Evolutionary conservation across 805 yeast genomes (phyloP).

Genomic region (Starmerella cellae): DNA sequence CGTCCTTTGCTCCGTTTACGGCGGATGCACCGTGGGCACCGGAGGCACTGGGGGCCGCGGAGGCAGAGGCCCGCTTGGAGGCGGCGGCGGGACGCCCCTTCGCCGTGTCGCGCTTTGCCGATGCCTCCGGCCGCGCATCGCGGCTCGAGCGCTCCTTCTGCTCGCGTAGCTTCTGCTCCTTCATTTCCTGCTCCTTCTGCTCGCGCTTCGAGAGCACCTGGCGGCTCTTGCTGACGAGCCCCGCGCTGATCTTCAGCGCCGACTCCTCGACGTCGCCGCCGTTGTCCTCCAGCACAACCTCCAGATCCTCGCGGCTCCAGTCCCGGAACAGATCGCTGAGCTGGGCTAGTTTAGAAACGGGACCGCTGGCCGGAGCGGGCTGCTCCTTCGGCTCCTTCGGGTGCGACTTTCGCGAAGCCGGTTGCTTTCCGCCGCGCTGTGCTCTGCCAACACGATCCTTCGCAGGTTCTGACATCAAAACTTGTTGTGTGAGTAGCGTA

Average conservation of each 20-base stretch:
- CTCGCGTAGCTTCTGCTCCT: slow-evolving; percentile 3
- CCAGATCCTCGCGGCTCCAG: slow-evolving; percentile 80
- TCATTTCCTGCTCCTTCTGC: slow-evolving; percentile 41
- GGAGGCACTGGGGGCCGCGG: neutral
- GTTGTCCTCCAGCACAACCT: slow-evolving; percentile 60
- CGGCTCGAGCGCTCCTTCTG: neutral
- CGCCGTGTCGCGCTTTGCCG: neutral
- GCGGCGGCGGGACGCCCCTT: neutral
- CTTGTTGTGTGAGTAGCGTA: neutral
- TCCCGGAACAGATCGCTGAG: slow-evolving; percentile 84
- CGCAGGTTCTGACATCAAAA: slow-evolving; percentile 13
- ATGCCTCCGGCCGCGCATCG: slow-evolving; percentile 1
- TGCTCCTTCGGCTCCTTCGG: neutral
- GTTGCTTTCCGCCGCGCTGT: slow-evolving; percentile 2
- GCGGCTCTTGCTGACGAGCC: slow-evolving; percentile 87
- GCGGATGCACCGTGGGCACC: neutral
- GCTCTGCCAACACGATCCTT: slow-evolving; percentile 14
- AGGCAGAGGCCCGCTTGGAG: neutral
- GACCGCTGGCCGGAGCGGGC: neutral
- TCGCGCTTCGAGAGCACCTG: slow-evolving; percentile 41
- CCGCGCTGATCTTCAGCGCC: slow-evolving; percentile 77
- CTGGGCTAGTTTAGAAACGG: slow-evolving; percentile 25
- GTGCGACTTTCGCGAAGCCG: neutral
- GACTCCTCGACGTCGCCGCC: slow-evolving; percentile 60
- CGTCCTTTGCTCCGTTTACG: neutral